Percentiles rank a stretch among this genome's conserved stretches.
phyloP scores from a whole-genome alignment of 179 eudicot genomes.

The Heliamphora pulchella region DNA sequence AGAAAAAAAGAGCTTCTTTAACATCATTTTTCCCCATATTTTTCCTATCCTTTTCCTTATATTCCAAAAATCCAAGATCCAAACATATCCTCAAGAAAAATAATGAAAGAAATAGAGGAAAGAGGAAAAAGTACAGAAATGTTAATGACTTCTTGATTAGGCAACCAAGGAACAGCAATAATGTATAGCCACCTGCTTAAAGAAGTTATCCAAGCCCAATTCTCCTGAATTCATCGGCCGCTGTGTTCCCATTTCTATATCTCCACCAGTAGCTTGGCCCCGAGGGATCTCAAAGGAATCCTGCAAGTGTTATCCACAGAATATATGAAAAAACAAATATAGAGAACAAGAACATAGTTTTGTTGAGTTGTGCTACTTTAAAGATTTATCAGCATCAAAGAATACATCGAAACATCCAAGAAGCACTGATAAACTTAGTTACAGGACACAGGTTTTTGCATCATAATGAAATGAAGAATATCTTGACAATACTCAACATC shows the following conservation, averaged over 20 bases:
- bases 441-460: too few species aligned
- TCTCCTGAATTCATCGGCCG: conserved; percentile 65
- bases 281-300: conserved; percentile 65
- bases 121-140: conserved; percentile 2
- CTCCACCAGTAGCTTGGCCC: conserved; percentile 42
- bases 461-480: too few species aligned
- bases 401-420: too few species aligned
- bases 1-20: too few species aligned
- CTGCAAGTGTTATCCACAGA: conserved; percentile 22
- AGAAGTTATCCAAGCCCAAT: conserved; percentile 62
- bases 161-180: background rate
- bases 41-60: too few species aligned
- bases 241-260: conserved; percentile 68
- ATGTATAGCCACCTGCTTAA: conserved; percentile 47
- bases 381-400: too few species aligned
- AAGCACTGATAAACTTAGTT: too few species aligned
- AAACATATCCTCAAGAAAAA: too few species aligned
- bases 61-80: too few species aligned
- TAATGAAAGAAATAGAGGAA: background rate
- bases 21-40: too few species aligned
- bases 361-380: too few species aligned
- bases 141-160: background rate
- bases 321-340: background rate
- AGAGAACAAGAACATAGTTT: background rate
- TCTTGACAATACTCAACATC: too few species aligned